Evolutionary conservation across 1,139 yeast species (phyloP).

Genomic region (Pichia sp.): DNA sequence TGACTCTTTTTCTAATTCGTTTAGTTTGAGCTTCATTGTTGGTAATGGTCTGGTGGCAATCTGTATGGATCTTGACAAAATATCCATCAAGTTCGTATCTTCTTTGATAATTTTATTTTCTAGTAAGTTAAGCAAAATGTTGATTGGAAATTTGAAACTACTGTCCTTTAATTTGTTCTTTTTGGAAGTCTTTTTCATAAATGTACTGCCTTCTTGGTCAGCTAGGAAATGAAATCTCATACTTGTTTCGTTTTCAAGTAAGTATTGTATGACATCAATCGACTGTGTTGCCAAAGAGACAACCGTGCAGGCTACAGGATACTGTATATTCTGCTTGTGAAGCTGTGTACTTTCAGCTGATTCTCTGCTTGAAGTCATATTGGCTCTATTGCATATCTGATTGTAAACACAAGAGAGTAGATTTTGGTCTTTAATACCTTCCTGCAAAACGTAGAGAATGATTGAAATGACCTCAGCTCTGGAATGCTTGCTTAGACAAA

Average conservation of each 20-base stretch:
- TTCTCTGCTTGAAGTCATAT: background rate
- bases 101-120: slow-evolving; percentile 62
- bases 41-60: slow-evolving; percentile 72
- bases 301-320: slow-evolving; percentile 63
- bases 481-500: slow-evolving; percentile 76
- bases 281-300: slow-evolving; percentile 70
- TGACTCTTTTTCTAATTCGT: slow-evolving; percentile 24
- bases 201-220: slow-evolving; percentile 67
- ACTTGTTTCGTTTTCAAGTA: slow-evolving; percentile 66
- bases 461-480: slow-evolving; percentile 73
- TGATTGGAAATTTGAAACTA: slow-evolving; percentile 63
- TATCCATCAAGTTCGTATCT: slow-evolving; percentile 73
- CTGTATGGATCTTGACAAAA: slow-evolving; percentile 69
- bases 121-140: slow-evolving; percentile 57
- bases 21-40: slow-evolving; percentile 37
- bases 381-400: slow-evolving; percentile 44
- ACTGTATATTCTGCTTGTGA: slow-evolving; percentile 29
- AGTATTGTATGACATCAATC: slow-evolving; percentile 67
- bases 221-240: slow-evolving; percentile 72
- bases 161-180: slow-evolving; percentile 42
- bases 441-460: slow-evolving; percentile 65
- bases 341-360: background rate
- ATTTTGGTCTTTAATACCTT: slow-evolving; percentile 60
- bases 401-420: slow-evolving; percentile 64
- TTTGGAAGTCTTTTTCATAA: slow-evolving; percentile 40